phyloP scores from a whole-genome alignment of 345 rosid genomes.

The Syzygium oleosum region DNA sequence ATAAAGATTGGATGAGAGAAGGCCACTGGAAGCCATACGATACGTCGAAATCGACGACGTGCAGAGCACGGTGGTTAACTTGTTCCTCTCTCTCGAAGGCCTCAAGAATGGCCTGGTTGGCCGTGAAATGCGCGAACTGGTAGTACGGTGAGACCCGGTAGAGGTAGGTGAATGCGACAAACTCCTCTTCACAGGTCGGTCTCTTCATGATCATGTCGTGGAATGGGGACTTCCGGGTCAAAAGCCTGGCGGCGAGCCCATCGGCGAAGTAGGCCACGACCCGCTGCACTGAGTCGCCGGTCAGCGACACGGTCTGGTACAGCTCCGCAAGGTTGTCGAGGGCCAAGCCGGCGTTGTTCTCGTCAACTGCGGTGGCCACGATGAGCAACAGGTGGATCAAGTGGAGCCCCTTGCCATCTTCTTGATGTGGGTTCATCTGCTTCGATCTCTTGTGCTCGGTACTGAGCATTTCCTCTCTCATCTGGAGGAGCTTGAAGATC shows the following conservation, averaged over 20 bases:
- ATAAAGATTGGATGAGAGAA: constrained; percentile 57
- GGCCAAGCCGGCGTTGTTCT: constrained; percentile 23
- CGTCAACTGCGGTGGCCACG: constrained; percentile 39
- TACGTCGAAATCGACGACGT: constrained; percentile 52
- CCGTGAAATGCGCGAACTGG: constrained; percentile 73
- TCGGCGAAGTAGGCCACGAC: constrained; percentile 55
- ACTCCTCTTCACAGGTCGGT: constrained; percentile 39
- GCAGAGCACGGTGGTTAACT: constrained; percentile 28
- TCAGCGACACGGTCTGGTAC: constrained; percentile 29
- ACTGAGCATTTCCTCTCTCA: constrained; percentile 50
- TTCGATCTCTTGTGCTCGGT: constrained; percentile 14
- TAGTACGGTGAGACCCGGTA: constrained; percentile 53
- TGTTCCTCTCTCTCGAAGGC: constrained; percentile 40
- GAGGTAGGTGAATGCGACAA: constrained; percentile 42
- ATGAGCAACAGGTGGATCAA: constrained; percentile 55
- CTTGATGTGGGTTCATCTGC: background rate
- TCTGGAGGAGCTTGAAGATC: constrained; percentile 36
- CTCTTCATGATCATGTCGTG: constrained; percentile 43
- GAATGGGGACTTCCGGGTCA: constrained; percentile 45
- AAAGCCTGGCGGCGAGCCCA: constrained; percentile 44
- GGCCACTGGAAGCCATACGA: constrained; percentile 71
- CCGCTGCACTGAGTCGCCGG: constrained; percentile 55
- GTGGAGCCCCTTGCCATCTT: constrained; percentile 42
- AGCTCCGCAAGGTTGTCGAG: constrained; percentile 30
- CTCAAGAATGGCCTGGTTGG: constrained; percentile 54